These are phyloP conservation scores for Penicillium sp. DNA, from an alignment of 2,329 filamentous ascomycete species.

Conservation along the genomic window DNA sequence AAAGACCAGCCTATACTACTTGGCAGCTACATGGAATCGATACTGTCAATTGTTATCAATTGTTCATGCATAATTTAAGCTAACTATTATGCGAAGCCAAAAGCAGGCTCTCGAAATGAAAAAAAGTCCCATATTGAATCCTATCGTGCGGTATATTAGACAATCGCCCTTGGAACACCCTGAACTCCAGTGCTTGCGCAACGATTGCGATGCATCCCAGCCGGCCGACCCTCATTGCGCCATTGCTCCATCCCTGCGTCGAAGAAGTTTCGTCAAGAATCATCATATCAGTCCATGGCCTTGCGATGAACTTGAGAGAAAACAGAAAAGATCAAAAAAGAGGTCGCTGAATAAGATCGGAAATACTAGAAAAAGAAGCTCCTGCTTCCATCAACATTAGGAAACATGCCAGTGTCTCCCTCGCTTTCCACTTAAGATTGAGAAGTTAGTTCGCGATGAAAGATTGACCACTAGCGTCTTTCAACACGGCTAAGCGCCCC, in stretches of 20 bases:
- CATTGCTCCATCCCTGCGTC: constrained; percentile 12
- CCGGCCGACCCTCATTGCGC: neutral
- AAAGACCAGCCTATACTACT: too few species aligned
- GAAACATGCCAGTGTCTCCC: neutral
- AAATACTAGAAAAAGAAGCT: neutral
- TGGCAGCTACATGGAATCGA: too few species aligned
- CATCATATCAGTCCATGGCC: neutral
- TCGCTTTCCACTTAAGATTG: neutral
- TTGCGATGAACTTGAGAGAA: constrained; percentile 2
- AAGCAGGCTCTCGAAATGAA: neutral
- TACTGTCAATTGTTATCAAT: neutral
- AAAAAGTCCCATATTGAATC: constrained; percentile 11
- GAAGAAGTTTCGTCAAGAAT: constrained; percentile 4
- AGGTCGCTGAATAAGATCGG: constrained; percentile 2
- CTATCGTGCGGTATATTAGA: constrained; percentile 20
- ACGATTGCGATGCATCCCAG: constrained; percentile 17
- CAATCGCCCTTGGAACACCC: constrained; percentile 17
- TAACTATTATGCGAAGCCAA: constrained; percentile 6
- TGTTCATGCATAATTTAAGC: neutral
- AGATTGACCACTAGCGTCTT: constrained; percentile 30
- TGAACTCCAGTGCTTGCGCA: constrained; percentile 25
- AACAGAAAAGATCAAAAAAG: constrained; percentile 6
- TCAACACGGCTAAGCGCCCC: constrained; percentile 47
- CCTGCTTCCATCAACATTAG: neutral
- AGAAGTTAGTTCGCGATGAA: neutral